Evolutionary conservation across 768 basidiomycete genomes (phyloP).

Genomic region (Xerocomellus chrysenteron): DNA sequence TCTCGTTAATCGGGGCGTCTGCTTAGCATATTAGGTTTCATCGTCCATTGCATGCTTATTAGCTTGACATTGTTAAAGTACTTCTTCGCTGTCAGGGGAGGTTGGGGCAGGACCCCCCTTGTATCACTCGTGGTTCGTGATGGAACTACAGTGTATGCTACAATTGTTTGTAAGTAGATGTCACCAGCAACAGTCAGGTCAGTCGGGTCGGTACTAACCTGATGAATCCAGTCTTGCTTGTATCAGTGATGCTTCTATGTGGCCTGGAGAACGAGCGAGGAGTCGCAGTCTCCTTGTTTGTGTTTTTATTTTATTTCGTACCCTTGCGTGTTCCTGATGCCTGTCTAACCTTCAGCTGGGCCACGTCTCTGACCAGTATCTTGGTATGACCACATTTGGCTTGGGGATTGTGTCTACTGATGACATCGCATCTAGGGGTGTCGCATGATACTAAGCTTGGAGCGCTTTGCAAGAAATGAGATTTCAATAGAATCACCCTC

Average conservation of each 20-base stretch:
- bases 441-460: conserved; percentile 24
- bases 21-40: conserved; percentile 13
- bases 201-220: neutral
- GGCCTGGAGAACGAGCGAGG: neutral
- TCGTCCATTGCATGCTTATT: conserved; percentile 14
- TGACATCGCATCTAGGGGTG: conserved; percentile 19
- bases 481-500: too few relatives aligned
- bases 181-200: neutral
- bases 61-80: conserved; percentile 22
- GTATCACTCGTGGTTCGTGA: conserved; percentile 21
- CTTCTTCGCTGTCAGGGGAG: conserved; percentile 9
- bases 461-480: conserved; percentile 14
- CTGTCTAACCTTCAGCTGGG: conserved; percentile 11
- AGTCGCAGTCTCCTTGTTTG: conserved; percentile 5
- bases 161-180: conserved; percentile 6
- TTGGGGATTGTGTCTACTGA: neutral
- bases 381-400: conserved; percentile 4
- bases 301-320: neutral
- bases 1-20: neutral
- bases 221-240: neutral
- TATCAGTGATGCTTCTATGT: conserved; percentile 1
- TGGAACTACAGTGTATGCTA: conserved; percentile 8
- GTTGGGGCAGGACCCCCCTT: conserved; percentile 18
- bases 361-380: conserved; percentile 8
- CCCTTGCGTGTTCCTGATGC: conserved; percentile 1